Percentiles rank a stretch among this genome's conserved stretches.
Evolutionary conservation across 2,329 filamentous ascomycete genomes (phyloP).

Genomic region (Penicillium sp.): DNA sequence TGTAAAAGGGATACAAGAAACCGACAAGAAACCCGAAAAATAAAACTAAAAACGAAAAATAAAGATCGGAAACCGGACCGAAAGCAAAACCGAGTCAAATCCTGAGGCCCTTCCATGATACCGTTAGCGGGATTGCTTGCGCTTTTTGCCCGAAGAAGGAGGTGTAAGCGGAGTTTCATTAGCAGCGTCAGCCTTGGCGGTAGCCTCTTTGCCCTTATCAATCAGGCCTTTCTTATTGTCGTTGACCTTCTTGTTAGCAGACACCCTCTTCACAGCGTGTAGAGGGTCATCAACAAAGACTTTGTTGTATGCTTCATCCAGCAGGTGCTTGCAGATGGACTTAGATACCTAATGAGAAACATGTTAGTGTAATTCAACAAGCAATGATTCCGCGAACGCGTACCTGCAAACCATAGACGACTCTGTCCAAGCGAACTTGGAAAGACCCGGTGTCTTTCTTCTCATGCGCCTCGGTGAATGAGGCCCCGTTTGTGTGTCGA

Average conservation of each 20-base stretch:
- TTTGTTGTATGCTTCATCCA: neutral
- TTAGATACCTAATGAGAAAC: neutral
- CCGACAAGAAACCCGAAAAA: too few species aligned
- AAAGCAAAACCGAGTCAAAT: too few species aligned
- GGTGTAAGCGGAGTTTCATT: too few species aligned
- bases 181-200: too few species aligned
- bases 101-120: too few species aligned
- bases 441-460: neutral
- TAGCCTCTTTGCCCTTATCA: neutral
- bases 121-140: too few species aligned
- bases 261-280: neutral
- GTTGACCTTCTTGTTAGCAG: slow-evolving; percentile 1
- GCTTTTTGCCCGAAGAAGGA: too few species aligned
- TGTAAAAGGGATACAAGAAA: too few species aligned
- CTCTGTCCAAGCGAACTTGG: neutral
- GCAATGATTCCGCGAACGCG: neutral
- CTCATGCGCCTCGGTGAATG: neutral
- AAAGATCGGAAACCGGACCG: too few species aligned
- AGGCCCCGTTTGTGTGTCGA: neutral
- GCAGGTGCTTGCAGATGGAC: neutral
- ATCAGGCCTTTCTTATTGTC: neutral
- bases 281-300: neutral
- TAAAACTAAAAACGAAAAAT: too few species aligned
- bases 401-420: neutral
- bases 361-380: neutral